Conservation (phyloP, 2,329 filamentous ascomycete species). For the Tolypocladium amazonense region DNA sequence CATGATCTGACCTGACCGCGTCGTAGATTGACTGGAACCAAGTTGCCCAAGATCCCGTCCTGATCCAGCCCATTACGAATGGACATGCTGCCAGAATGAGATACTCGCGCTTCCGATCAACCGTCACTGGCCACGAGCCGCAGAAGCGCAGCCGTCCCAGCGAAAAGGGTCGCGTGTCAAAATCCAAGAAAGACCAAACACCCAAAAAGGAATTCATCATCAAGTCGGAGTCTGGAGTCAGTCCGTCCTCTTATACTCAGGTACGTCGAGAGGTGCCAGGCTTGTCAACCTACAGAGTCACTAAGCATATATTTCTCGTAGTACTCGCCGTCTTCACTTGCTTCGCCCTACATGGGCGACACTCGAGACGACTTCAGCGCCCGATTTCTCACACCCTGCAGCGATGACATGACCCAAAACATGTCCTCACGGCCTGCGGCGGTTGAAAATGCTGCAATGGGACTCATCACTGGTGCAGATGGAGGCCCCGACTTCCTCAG, state of each 20-base stretch:
- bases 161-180: constrained; percentile 34
- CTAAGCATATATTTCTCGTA: constrained; percentile 16
- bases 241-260: constrained; percentile 18
- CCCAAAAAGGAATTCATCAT: constrained; percentile 21
- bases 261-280: constrained; percentile 10
- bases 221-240: constrained; percentile 28
- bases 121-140: constrained; percentile 36
- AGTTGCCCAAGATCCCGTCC: constrained; percentile 43
- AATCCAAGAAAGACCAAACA: constrained; percentile 26
- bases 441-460: constrained; percentile 12
- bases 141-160: constrained; percentile 32
- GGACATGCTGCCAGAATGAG: constrained; percentile 52
- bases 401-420: constrained; percentile 32
- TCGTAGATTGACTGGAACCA: constrained; percentile 47
- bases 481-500: constrained; percentile 16
- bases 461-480: constrained; percentile 8
- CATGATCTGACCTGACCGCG: neutral
- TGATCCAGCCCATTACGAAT: constrained; percentile 44
- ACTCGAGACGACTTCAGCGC: constrained; percentile 23
- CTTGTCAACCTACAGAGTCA: neutral
- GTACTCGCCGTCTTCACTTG: constrained; percentile 26
- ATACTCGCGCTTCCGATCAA: constrained; percentile 40
- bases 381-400: constrained; percentile 42
- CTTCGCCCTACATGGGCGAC: constrained; percentile 24
- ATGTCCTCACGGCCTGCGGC: constrained; percentile 16